phyloP scores from a whole-genome alignment of 2,329 filamentous ascomycete genomes.

The Fusarium illudens region DNA sequence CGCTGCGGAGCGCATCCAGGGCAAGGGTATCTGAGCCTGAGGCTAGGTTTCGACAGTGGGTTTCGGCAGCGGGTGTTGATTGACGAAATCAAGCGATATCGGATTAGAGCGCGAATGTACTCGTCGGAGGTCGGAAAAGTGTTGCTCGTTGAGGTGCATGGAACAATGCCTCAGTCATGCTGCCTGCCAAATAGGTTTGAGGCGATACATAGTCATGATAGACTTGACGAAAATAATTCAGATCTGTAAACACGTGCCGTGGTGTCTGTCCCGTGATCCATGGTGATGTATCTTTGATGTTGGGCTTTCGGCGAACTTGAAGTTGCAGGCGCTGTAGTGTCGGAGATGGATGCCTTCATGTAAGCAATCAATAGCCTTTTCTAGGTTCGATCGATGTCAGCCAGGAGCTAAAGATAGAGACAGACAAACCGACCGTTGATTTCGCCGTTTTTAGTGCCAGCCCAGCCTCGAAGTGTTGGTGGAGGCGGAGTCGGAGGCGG shows the following conservation, averaged over 20 bases:
- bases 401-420: background rate
- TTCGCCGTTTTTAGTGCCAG: background rate
- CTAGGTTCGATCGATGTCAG: background rate
- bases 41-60: background rate
- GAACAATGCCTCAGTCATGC: background rate
- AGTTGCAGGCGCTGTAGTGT: background rate
- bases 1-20: constrained; percentile 47
- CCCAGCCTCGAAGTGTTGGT: background rate
- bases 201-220: background rate
- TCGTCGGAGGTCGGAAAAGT: background rate
- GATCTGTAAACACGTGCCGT: background rate
- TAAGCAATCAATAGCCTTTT: background rate
- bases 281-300: background rate
- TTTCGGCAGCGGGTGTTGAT: background rate
- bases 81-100: background rate
- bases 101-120: constrained; percentile 1
- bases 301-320: background rate
- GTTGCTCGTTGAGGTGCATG: background rate
- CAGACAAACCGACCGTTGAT: background rate
- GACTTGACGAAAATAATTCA: background rate
- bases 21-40: constrained; percentile 41
- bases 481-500: background rate
- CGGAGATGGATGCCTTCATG: background rate
- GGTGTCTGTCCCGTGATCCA: background rate
- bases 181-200: background rate